Evolutionary conservation across 1,284 basidiomycete genomes (phyloP), one percentile per base, ranked within the genome.

Genomic region (Bjerkandera adusta): DNA sequence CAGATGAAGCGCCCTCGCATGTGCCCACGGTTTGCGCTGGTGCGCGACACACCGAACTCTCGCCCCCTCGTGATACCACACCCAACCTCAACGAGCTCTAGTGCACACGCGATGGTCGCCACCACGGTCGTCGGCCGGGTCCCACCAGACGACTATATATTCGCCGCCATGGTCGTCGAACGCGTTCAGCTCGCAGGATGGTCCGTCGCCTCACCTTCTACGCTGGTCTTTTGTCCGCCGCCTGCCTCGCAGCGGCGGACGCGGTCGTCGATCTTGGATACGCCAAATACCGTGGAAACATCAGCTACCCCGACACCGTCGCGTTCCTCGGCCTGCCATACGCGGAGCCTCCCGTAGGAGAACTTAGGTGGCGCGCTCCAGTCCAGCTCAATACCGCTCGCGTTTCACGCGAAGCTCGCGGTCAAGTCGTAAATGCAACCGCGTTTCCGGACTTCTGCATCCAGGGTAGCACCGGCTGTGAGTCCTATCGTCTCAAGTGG

Each of bases 391-490:
- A 68, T 48, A 64, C 62, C 1, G 37, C 55, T 1, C 61, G 74
- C 4, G 57, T 81, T 12, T 37, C 52, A 65, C 2, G 55, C 56
- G 25, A 41, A 11, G 8, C 22, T 2, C 33, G 22, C 6, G 73
- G 72, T 2, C 33, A 62, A 22, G 60, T 76, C 7, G 56, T 83
- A 5, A 68, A 78, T 53, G 75, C 75, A 4, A 75, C 68, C 1
- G 51, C 64, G 16, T 75, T 81, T 54, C 77, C 79, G 0, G 62
- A 76, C 3, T 77, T 77, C 52, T 83, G 81, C 50, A 63, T 83
- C 25, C 81, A 83, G 59, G 77, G 78, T 4, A 71, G 68, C n/a
- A 76, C 67, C 3, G 73, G 75, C 44, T 58, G 76, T 76, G 40
- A 49, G 69, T n/a, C n/a, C n/a, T 32, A 32, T 39, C 39, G n/a